These are phyloP conservation scores for Wickerhamomyces hampshirensis DNA, from an alignment of 805 yeast species.

Conservation along the genomic window DNA sequence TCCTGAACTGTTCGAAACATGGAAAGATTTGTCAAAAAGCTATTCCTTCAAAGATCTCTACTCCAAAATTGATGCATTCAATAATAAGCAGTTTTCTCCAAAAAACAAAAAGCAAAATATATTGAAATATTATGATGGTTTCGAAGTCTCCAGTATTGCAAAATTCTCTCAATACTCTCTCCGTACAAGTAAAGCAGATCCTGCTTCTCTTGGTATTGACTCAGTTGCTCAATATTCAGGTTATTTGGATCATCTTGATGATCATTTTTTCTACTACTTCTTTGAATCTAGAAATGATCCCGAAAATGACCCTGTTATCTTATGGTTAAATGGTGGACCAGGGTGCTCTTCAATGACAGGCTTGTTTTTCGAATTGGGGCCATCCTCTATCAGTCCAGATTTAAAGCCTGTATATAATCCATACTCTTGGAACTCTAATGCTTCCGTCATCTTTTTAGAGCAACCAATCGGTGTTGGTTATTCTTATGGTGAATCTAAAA, in stretches of 20 bases:
- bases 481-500: conserved; percentile 64
- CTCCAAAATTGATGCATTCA: conserved; percentile 9
- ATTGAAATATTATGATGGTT: conserved; percentile 5
- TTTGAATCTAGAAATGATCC: conserved; percentile 92
- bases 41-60: conserved; percentile 13
- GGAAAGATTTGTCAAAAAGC: conserved; percentile 33
- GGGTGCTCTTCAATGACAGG: conserved; percentile 94
- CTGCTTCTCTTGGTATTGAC: conserved; percentile 67
- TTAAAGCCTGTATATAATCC: conserved; percentile 75
- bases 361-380: conserved; percentile 86
- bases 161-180: conserved; percentile 14
- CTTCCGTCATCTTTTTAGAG: conserved; percentile 85
- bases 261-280: conserved; percentile 84
- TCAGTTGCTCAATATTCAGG: conserved; percentile 78
- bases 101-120: conserved; percentile 11
- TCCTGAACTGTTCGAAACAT: conserved; percentile 12
- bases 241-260: conserved; percentile 70
- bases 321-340: conserved; percentile 95
- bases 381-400: conserved; percentile 63
- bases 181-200: conserved; percentile 16
- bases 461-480: conserved; percentile 94
- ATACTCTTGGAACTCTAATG: conserved; percentile 86
- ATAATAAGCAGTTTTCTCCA: conserved; percentile 13
- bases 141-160: too few species aligned
- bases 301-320: conserved; percentile 71